These are phyloP conservation scores for Coniella vitis DNA, from an alignment of 2,329 filamentous ascomycete species.

Conservation along the genomic window DNA sequence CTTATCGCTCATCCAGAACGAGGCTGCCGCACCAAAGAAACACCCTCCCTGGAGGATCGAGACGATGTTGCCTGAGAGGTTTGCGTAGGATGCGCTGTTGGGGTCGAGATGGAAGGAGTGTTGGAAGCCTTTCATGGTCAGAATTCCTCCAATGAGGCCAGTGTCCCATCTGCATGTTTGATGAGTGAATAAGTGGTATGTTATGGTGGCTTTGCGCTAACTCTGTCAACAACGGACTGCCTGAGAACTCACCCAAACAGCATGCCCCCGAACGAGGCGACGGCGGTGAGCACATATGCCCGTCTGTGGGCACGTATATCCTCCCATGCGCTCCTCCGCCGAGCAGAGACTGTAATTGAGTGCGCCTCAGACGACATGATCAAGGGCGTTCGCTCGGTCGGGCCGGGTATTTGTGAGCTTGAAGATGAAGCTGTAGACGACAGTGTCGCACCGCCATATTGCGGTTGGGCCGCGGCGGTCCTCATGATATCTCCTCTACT, in stretches of 20 bases:
- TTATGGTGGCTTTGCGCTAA: neutral
- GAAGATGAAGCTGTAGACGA: neutral
- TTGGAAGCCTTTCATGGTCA: slow-evolving; percentile 15
- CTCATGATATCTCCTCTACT: neutral
- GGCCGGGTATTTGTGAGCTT: neutral
- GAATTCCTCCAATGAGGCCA: slow-evolving; percentile 14
- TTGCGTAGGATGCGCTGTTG: slow-evolving; percentile 9
- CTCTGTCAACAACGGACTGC: neutral
- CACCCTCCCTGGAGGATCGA: slow-evolving; percentile 16
- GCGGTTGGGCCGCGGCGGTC: neutral
- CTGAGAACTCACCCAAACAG: slow-evolving; percentile 9
- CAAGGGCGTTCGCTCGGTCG: neutral
- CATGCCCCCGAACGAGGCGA: slow-evolving; percentile 15
- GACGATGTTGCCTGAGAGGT: slow-evolving; percentile 32
- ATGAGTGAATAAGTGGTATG: too few species aligned
- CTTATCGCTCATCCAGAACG: slow-evolving; percentile 47
- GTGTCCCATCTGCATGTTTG: too few species aligned
- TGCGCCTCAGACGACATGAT: slow-evolving; percentile 2
- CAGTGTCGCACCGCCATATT: neutral
- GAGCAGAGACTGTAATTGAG: neutral
- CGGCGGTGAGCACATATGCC: slow-evolving; percentile 11
- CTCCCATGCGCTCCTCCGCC: slow-evolving; percentile 6
- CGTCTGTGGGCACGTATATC: slow-evolving; percentile 8
- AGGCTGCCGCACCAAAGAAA: slow-evolving; percentile 15
- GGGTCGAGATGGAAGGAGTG: slow-evolving; percentile 13